These are phyloP conservation scores for Glycine soja DNA, from an alignment of 306 rosid genomes.

Conservation along the genomic window DNA sequence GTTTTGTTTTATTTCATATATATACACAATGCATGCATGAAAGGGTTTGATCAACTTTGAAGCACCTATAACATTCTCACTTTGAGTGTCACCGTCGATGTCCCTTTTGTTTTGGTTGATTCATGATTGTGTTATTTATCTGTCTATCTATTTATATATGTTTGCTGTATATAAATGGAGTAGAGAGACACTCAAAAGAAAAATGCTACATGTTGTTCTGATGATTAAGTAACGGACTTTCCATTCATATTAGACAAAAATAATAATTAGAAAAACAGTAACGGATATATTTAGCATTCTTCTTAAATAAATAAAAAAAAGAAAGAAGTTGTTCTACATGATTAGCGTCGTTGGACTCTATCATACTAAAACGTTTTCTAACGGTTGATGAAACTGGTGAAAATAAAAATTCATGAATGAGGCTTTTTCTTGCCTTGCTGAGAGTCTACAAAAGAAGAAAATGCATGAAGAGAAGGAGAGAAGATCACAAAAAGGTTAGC, in stretches of 20 bases:
- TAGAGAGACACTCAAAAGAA: background rate
- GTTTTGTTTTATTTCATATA: background rate
- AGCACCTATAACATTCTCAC: background rate
- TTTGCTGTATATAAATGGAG: too few species aligned
- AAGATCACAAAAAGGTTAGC: background rate
- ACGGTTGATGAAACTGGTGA: slow-evolving; percentile 4
- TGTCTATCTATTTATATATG: background rate
- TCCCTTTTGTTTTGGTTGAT: slow-evolving; percentile 1
- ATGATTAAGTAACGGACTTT: background rate
- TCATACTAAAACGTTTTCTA: background rate
- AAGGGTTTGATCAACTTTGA: background rate
- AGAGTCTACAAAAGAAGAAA: background rate
- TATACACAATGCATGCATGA: slow-evolving; percentile 36
- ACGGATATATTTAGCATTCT: background rate
- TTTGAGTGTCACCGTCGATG: too few species aligned
- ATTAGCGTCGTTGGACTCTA: background rate
- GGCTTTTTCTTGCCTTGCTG: background rate
- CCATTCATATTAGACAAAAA: background rate
- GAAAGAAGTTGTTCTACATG: background rate
- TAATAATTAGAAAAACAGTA: background rate
- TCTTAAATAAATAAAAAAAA: background rate
- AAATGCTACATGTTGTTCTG: background rate
- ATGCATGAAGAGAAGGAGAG: background rate
- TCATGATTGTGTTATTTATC: background rate
- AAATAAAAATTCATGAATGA: background rate